Evolutionary conservation across 306 rosid species (phyloP), one percentile per base, ranked within the genome.

Genomic region (Bauhinia variegata): DNA sequence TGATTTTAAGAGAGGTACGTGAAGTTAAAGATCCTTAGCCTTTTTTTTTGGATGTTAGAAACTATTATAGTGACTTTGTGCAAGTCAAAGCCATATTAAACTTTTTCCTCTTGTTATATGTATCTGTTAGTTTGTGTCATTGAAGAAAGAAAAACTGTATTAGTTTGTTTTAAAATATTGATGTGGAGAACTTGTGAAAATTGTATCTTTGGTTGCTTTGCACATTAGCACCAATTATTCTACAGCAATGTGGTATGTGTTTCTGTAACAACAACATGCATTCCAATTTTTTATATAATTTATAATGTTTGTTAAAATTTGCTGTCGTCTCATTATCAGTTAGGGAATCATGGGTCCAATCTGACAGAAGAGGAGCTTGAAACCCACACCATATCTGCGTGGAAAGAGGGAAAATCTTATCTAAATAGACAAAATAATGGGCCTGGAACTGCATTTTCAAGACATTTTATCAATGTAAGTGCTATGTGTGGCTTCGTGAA

Each of bases 321-420:
- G 63, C 67, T 78, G 57, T 73, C 41, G 53, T 65, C 58, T 42
- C 65, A 73, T 74, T 64, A 71, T 63, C 84, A 95, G 99, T 90
- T 95, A 41, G 97, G 97, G 83, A 95, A 82, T 83, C 92, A 81
- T 55, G 97, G 97, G 37, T 90, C 99, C 63, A 95, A 88, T 81
- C 85, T 95, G 68, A 89, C 99, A 7, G 96, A 95, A 72, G 97
- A 95, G 78, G 99, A 95, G 82, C 99, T 95, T 72, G 99, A 95
- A 84, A 90, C 99, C 34, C 99, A 93, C 79, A 86, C 96, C 16
- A 86, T 93, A 81, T 84, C 97, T 31, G 97, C 99, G 75, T 93
- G 99, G 99, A 93, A 93, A 83, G 96, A 85, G 67, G 97, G 92
- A 68, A 93, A 93, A 67, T 83, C 84, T 19, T 85, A 87, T 84